Evolutionary conservation across 75 land plant genomes (phyloP).

Genomic region (Pinus taeda): DNA sequence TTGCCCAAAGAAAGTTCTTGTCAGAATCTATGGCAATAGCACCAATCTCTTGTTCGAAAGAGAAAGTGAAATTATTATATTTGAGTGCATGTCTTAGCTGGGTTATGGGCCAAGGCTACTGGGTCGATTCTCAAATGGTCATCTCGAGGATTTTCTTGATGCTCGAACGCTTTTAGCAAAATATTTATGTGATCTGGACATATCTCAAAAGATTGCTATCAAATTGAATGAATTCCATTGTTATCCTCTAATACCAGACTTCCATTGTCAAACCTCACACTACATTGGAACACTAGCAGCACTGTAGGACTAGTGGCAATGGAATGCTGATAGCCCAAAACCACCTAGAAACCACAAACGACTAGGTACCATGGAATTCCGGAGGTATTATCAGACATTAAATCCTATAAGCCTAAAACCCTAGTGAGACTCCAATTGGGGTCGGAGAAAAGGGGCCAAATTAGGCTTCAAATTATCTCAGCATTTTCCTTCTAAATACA

Average conservation of each 20-base stretch:
- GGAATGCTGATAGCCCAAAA: no score
- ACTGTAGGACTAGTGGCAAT: no score
- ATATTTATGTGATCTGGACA: no score
- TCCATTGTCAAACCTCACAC: no score
- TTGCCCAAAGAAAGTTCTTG: slow-evolving; percentile 46
- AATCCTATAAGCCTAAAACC: not conserved
- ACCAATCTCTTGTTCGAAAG: slow-evolving; percentile 73
- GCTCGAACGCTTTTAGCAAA: no score
- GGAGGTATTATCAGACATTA: not conserved
- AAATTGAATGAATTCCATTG: no score
- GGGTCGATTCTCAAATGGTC: slow-evolving; percentile 66
- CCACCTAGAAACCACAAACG: not conserved
- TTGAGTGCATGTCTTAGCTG: slow-evolving; percentile 78
- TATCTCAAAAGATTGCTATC: no score
- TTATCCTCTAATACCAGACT: no score
- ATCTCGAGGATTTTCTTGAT: slow-evolving; percentile 79
- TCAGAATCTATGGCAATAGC: slow-evolving; percentile 82
- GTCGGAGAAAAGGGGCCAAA: not conserved
- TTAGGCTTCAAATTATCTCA: not conserved
- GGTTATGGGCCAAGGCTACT: slow-evolving; percentile 81
- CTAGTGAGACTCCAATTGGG: not conserved
- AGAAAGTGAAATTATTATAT: slow-evolving; percentile 67
- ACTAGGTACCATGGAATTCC: not conserved
- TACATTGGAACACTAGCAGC: no score
- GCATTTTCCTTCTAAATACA: not conserved